Percentiles rank a stretch among this genome's conserved stretches.
Conservation (phyloP, 2,329 filamentous ascomycete genomes). For the Dichotomopilus funicola region DNA sequence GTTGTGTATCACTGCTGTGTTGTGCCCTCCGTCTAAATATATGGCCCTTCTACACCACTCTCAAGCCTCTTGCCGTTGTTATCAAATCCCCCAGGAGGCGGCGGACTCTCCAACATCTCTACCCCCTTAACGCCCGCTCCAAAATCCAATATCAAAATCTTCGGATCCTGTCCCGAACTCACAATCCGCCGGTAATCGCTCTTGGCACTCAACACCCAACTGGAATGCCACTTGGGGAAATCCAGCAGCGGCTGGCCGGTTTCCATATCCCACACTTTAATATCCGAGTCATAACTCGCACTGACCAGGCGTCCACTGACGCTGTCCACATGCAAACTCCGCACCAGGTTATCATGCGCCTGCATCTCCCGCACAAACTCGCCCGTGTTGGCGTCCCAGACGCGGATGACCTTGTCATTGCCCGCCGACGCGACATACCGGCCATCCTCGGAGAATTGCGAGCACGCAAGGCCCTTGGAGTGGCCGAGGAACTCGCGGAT, state of each 20-base stretch:
- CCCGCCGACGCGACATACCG: slow-evolving; percentile 87
- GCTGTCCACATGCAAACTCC: slow-evolving; percentile 84
- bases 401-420: slow-evolving; percentile 91
- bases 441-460: slow-evolving; percentile 94
- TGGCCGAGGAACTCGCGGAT: slow-evolving; percentile 87
- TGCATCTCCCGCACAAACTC: slow-evolving; percentile 73
- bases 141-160: slow-evolving; percentile 92
- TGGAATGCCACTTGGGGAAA: slow-evolving; percentile 91
- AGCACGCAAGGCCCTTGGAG: slow-evolving; percentile 89
- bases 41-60: slow-evolving; percentile 1
- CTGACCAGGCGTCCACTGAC: slow-evolving; percentile 80
- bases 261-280: slow-evolving; percentile 88
- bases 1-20: too few relatives aligned
- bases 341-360: slow-evolving; percentile 79
- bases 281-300: slow-evolving; percentile 89
- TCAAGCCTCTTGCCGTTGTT: not conserved
- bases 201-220: slow-evolving; percentile 95
- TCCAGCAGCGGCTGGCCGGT: slow-evolving; percentile 72
- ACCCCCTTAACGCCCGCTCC: slow-evolving; percentile 55
- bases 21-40: not conserved
- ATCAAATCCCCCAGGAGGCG: not conserved
- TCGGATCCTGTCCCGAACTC: slow-evolving; percentile 87
- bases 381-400: slow-evolving; percentile 90
- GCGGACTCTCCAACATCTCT: slow-evolving; percentile 47
- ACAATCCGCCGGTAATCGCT: slow-evolving; percentile 92